Percentiles rank a stretch among this genome's conserved stretches.
Conservation (phyloP, 2,329 filamentous ascomycete species). For the Mycosphaerelloides madeirae region DNA sequence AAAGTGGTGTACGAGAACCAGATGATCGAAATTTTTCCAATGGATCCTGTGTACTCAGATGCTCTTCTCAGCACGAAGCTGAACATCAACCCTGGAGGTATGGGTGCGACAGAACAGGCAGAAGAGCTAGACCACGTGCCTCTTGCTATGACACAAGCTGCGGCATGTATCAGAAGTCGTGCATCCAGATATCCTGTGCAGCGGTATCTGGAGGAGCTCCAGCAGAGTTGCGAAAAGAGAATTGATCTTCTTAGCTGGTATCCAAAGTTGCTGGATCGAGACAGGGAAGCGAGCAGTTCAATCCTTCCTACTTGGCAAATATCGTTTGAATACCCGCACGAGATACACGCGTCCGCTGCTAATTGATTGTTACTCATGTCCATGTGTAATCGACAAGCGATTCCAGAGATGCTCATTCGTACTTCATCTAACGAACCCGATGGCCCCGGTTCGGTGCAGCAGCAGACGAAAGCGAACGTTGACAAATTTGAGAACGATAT, state of each 20-base stretch:
- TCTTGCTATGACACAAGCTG: constrained; percentile 33
- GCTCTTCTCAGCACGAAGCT: constrained; percentile 22
- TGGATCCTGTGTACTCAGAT: constrained; percentile 19
- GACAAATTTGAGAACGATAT: constrained; percentile 15
- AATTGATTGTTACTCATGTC: constrained; percentile 45
- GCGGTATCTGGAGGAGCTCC: constrained; percentile 39
- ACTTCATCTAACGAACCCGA: not conserved
- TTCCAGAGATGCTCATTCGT: constrained; percentile 9
- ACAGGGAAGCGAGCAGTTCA: constrained; percentile 15
- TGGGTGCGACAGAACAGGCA: constrained; percentile 10
- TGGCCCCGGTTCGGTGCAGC: too few species aligned
- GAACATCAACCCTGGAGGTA: constrained; percentile 7
- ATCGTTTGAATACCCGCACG: constrained; percentile 21
- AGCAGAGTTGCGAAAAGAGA: constrained; percentile 29
- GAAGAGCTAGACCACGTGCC: constrained; percentile 31
- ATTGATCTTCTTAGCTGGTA: constrained; percentile 11
- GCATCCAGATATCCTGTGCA: constrained; percentile 28
- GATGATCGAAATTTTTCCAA: constrained; percentile 20
- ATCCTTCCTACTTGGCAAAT: constrained; percentile 23
- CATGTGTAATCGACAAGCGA: constrained; percentile 37
- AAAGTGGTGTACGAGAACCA: constrained; percentile 15
- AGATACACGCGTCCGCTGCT: constrained; percentile 29
- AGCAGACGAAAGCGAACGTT: too few species aligned
- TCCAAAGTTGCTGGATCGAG: constrained; percentile 2
- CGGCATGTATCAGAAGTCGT: constrained; percentile 30